Evolutionary conservation across 441 rosid species (phyloP).

Genomic region (Gossypium davidsonii): DNA sequence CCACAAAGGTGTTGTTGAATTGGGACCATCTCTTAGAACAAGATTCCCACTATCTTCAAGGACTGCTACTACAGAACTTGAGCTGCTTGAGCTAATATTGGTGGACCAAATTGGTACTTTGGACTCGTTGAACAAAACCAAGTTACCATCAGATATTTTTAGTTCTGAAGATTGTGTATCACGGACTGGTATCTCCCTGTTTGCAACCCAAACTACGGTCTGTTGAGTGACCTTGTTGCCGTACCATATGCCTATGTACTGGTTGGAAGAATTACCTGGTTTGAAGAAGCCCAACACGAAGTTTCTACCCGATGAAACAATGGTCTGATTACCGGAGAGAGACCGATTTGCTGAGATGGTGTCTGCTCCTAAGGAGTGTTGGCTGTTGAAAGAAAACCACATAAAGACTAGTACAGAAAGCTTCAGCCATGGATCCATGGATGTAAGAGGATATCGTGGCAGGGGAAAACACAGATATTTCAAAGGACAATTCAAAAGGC

Average conservation of each 20-base stretch:
- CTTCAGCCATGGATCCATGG: constrained; percentile 21
- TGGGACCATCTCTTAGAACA: neutral
- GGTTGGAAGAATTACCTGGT: constrained; percentile 38
- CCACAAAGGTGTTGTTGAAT: neutral
- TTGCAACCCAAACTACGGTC: constrained; percentile 43
- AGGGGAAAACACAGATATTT: neutral
- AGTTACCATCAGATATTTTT: constrained; percentile 34
- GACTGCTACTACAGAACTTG: constrained; percentile 8
- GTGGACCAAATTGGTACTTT: constrained; percentile 28
- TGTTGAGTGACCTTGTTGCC: constrained; percentile 20
- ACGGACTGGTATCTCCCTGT: constrained; percentile 31
- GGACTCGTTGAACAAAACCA: constrained; percentile 36
- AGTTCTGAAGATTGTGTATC: neutral
- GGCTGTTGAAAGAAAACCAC: constrained; percentile 12
- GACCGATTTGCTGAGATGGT: constrained; percentile 29
- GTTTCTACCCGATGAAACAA: constrained; percentile 23
- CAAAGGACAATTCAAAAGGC: neutral
- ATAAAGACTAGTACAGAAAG: constrained; percentile 11
- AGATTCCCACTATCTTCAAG: neutral
- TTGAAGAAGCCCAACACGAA: constrained; percentile 44
- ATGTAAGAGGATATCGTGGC: neutral
- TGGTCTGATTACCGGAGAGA: constrained; percentile 35
- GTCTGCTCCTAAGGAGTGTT: constrained; percentile 27
- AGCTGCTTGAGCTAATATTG: neutral
- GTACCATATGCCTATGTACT: constrained; percentile 69